Base-by-base conservation (phyloP, 805 yeast genomes). In the Debaryomyces prosopidis region DNA sequence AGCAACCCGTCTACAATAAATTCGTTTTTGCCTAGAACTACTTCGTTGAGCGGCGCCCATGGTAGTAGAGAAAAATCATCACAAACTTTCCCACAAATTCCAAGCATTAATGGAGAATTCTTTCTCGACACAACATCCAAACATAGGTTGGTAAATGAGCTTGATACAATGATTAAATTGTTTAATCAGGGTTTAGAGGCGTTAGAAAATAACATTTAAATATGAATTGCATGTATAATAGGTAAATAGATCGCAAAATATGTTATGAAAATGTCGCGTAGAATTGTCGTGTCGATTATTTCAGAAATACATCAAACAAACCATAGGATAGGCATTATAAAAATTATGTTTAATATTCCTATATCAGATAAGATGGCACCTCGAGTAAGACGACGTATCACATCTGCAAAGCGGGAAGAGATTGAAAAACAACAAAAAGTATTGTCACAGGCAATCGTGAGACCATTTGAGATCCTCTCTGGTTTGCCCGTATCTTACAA, bases 381-480 rank as follows among this genome's bases (percentile, higher is more conserved):
- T 20, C 68, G 76, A 15, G 69, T 71, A 54, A 62, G 77, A 55
- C 65, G 77, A 48, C 65, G 76, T 26, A 72, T 72, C 47, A 72
- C 77, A 20, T 49, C 66, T 39, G 73, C 75, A 6, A 65, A 59
- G 45, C 44, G 75, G 36, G 75, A 72, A 48, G 69, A 71, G 49
- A 71, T 72, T 16, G 75, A 71, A 43, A 61, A 63, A 49, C 73
- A 72, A 45, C 76, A 72, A 51, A 62, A 64, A 43, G 57, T 60
- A 23, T 47, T 72, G 6, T 64, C 71, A 15, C 57, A 56, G 26
- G 54, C 65, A 5, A 71, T 71, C 50, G 70, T 71, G 30, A 60
- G 84, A 44, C 94, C 95, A 1, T 88, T 85, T 59, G 83, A 82
- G 49, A 77, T 81, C 5, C 66, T 83, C 2, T 80, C 82, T 23